Evolutionary conservation across 495 filamentous ascomycete species (phyloP).

Genomic region (Aspergillus ellipticus): DNA sequence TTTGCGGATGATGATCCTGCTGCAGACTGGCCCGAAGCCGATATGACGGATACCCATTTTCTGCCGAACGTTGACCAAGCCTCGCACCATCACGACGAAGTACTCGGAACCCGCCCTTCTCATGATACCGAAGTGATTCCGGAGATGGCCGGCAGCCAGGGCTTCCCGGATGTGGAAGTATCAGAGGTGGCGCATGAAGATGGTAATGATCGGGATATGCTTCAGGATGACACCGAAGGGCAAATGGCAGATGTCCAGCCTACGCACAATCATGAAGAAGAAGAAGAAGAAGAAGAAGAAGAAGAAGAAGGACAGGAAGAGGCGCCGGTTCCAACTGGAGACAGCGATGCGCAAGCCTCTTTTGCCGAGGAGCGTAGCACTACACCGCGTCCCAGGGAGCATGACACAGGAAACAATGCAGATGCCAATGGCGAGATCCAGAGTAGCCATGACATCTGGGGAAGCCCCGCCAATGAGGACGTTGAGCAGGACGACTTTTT

Average conservation of each 20-base stretch:
- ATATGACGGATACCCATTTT: neutral
- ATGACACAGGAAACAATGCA: neutral
- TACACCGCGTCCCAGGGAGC: constrained; percentile 4
- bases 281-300: neutral
- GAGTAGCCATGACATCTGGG: constrained; percentile 30
- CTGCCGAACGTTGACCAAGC: neutral
- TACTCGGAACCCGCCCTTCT: neutral
- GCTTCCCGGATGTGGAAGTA: neutral
- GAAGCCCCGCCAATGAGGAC: constrained; percentile 24
- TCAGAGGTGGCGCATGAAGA: neutral
- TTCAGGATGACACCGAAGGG: neutral
- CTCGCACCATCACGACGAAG: neutral
- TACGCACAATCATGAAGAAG: neutral
- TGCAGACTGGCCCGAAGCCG: neutral
- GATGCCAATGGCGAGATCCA: constrained; percentile 14
- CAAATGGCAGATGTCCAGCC: neutral
- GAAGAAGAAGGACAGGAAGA: neutral
- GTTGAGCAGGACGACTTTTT: constrained; percentile 47
- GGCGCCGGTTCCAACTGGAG: neutral
- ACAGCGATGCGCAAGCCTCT: constrained; percentile 2
- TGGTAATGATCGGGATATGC: neutral
- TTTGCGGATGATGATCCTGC: neutral
- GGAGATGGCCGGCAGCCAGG: neutral
- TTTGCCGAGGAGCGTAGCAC: neutral
- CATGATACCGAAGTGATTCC: neutral